Percentiles rank a stretch among this genome's conserved stretches.
Evolutionary conservation across 78 protist genomes (phyloP).

Genomic region (Dictyostelium brefeldianum): DNA sequence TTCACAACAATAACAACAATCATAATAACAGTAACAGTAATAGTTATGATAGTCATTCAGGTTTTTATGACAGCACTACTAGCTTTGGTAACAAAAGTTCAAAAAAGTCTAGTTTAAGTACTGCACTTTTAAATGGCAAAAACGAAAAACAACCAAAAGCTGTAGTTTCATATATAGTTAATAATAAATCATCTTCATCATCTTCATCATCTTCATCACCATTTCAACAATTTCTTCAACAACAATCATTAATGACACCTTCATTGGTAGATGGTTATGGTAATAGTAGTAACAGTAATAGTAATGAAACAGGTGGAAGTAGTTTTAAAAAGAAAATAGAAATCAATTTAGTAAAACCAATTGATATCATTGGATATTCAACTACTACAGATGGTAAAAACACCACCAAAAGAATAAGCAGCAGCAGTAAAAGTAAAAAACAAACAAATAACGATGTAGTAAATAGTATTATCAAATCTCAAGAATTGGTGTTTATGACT

Average conservation of each 20-base stretch:
- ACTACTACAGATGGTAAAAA: neutral
- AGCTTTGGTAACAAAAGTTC: too few species aligned
- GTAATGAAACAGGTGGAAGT: neutral
- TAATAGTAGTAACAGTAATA: neutral
- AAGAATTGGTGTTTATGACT: neutral
- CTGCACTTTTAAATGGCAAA: too few species aligned
- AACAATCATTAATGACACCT: neutral
- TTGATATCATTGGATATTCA: neutral
- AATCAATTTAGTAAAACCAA: constrained; percentile 8
- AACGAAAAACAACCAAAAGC: neutral
- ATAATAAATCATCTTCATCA: neutral
- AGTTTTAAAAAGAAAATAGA: neutral
- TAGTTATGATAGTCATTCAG: too few species aligned
- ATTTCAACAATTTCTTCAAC: too few species aligned
- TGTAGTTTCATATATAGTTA: neutral
- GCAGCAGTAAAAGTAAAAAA: neutral
- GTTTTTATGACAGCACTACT: too few species aligned
- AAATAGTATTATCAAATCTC: neutral
- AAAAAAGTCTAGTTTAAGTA: too few species aligned
- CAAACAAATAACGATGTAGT: neutral
- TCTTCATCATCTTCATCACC: neutral
- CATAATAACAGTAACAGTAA: neutral
- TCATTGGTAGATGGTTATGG: neutral
- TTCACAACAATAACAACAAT: neutral
- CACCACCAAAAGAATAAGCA: neutral